Conservation (phyloP, 1,139 yeast genomes). For the Diutina catenulata region DNA sequence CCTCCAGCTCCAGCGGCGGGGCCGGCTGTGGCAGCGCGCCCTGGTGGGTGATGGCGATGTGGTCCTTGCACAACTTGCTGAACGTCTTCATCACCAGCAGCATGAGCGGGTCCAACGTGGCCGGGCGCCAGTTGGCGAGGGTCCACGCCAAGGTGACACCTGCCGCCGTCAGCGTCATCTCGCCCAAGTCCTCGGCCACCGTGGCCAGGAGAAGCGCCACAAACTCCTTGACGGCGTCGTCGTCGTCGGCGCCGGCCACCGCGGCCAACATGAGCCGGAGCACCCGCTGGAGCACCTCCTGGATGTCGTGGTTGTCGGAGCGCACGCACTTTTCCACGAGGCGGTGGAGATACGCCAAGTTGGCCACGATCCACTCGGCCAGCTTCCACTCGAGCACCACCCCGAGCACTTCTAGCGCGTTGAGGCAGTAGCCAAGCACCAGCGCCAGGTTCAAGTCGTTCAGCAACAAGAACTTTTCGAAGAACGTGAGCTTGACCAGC, state of each 20-base stretch:
- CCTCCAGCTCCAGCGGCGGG: constrained; percentile 46
- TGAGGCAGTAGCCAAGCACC: constrained; percentile 65
- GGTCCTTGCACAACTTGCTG: constrained; percentile 82
- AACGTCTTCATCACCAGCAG: constrained; percentile 77
- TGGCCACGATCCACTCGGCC: constrained; percentile 64
- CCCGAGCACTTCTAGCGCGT: constrained; percentile 84
- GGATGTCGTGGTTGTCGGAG: constrained; percentile 76
- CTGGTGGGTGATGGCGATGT: constrained; percentile 57
- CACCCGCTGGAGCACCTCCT: constrained; percentile 70
- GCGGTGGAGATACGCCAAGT: constrained; percentile 55
- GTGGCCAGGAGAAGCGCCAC: constrained; percentile 50
- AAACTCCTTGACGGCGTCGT: constrained; percentile 53
- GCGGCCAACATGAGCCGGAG: constrained; percentile 56
- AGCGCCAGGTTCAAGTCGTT: constrained; percentile 59
- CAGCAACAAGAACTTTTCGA: constrained; percentile 74
- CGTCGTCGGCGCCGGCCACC: constrained; percentile 41
- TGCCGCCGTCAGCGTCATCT: constrained; percentile 77
- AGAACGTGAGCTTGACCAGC: constrained; percentile 68
- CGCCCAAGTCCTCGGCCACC: constrained; percentile 74
- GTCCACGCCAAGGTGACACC: constrained; percentile 86
- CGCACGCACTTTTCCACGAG: constrained; percentile 74
- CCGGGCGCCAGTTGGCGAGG: constrained; percentile 61
- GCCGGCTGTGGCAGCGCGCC: constrained; percentile 27
- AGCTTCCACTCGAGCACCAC: constrained; percentile 73
- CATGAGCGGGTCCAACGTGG: constrained; percentile 59